Conservation (phyloP, 306 rosid species). For the Fragaria ananassa region DNA sequence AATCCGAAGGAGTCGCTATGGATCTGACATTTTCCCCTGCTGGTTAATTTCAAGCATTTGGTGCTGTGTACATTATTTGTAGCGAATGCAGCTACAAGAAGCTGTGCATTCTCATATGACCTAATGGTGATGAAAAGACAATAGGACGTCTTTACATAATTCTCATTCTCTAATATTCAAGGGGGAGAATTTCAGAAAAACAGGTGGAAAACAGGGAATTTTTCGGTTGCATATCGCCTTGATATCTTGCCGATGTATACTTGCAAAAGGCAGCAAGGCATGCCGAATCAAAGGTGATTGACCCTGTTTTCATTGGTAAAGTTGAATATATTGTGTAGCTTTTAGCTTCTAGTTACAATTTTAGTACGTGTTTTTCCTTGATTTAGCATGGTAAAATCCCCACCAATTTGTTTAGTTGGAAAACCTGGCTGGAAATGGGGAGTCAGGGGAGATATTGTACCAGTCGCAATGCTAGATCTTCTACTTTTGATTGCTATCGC, state of each 20-base stretch:
- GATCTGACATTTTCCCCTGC: conserved; percentile 61
- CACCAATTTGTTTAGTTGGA: neutral
- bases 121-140: neutral
- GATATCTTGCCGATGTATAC: conserved; percentile 16
- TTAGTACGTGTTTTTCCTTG: neutral
- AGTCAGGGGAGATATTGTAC: neutral
- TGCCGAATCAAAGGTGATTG: conserved; percentile 12
- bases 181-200: conserved; percentile 7
- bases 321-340: neutral
- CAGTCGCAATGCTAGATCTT: neutral
- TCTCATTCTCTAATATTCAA: neutral
- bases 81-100: conserved; percentile 26
- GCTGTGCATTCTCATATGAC: neutral
- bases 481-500: neutral
- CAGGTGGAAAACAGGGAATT: conserved; percentile 9
- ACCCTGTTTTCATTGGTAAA: neutral
- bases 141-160: neutral
- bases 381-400: neutral
- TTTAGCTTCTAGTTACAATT: neutral
- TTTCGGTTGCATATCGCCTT: neutral
- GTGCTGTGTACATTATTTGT: conserved; percentile 20
- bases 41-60: conserved; percentile 34
- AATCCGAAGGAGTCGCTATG: conserved; percentile 59
- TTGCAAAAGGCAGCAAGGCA: conserved; percentile 7
- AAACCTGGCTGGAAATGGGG: neutral